Conservation (phyloP, 2,329 filamentous ascomycete species). For the Fusarium sp. region DNA sequence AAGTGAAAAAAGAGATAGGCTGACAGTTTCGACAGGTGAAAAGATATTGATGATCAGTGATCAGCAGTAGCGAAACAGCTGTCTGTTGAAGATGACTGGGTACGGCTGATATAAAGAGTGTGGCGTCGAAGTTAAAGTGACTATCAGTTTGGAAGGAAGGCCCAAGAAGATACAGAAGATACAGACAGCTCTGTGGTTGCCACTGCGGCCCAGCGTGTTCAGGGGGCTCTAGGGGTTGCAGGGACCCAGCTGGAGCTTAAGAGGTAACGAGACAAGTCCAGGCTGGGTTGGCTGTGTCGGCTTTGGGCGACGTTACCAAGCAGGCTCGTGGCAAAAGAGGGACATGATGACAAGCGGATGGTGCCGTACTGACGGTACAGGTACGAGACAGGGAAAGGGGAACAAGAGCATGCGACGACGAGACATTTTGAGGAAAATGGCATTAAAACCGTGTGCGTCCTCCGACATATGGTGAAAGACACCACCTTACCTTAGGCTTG, state of each 20-base stretch:
- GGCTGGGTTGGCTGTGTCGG: constrained; percentile 34
- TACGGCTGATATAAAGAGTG: constrained; percentile 45
- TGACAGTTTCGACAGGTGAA: constrained; percentile 11
- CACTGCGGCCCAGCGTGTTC: constrained; percentile 32
- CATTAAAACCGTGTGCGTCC: constrained; percentile 45
- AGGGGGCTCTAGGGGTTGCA: constrained; percentile 28
- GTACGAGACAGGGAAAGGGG: constrained; percentile 18
- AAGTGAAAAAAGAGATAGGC: constrained; percentile 7
- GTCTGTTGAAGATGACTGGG: constrained; percentile 25
- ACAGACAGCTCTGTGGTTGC: constrained; percentile 30
- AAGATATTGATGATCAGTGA: constrained; percentile 6
- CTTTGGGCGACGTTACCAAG: constrained; percentile 36
- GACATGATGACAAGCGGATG: constrained; percentile 38
- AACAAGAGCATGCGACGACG: constrained; percentile 39
- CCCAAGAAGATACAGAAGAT: constrained; percentile 8
- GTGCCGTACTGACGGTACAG: constrained; percentile 24
- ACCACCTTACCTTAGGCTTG: constrained; percentile 31
- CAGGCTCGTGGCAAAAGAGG: constrained; percentile 39
- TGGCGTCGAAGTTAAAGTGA: constrained; percentile 32
- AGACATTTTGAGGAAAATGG: constrained; percentile 47
- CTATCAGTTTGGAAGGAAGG: constrained; percentile 10
- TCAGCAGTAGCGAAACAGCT: constrained; percentile 12
- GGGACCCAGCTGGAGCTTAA: constrained; percentile 35
- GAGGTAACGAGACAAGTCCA: constrained; percentile 25
- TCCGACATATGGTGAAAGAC: constrained; percentile 41